These are phyloP conservation scores for Penicillium sp. DNA, from an alignment of 2,329 filamentous ascomycete species.

Conservation along the genomic window DNA sequence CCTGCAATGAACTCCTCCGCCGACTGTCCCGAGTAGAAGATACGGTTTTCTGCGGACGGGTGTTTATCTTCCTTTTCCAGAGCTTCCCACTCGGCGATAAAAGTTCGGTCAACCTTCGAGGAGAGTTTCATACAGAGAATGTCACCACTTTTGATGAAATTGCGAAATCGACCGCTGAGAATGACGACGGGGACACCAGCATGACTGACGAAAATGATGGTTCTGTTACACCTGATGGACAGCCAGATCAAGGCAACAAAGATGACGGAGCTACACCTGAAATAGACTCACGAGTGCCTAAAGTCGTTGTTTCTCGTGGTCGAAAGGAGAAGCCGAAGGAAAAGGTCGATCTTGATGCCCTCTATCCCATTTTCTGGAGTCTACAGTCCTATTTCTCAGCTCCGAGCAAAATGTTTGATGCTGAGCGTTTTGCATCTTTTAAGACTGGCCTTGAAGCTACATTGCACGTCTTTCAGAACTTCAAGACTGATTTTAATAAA, in stretches of 20 bases:
- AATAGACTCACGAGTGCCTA: conserved; percentile 21
- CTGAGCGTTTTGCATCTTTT: conserved; percentile 65
- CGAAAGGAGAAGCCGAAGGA: conserved; percentile 23
- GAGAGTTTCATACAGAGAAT: conserved; percentile 95
- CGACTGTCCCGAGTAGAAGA: conserved; percentile 93
- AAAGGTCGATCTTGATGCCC: conserved; percentile 65
- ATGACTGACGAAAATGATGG: conserved; percentile 41
- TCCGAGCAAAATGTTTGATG: conserved; percentile 76
- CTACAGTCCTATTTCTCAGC: conserved; percentile 90
- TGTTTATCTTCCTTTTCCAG: conserved; percentile 98
- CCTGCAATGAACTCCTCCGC: conserved; percentile 92
- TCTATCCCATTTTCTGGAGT: conserved; percentile 94
- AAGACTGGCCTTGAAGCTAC: conserved; percentile 63
- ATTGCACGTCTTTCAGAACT: conserved; percentile 71
- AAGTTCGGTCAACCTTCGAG: conserved; percentile 93
- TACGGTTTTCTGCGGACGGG: conserved; percentile 92
- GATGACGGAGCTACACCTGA: conserved; percentile 12
- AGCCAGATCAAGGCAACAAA: conserved; percentile 24
- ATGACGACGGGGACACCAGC: conserved; percentile 68
- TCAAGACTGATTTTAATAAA: conserved; percentile 68
- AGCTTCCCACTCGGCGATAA: conserved; percentile 95
- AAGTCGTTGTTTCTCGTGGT: conserved; percentile 25
- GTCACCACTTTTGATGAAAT: conserved; percentile 76
- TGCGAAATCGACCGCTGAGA: conserved; percentile 34
- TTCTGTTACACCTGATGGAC: conserved; percentile 33